Conservation (phyloP, 805 yeast genomes). For the Metschnikowia noctiluminum region DNA sequence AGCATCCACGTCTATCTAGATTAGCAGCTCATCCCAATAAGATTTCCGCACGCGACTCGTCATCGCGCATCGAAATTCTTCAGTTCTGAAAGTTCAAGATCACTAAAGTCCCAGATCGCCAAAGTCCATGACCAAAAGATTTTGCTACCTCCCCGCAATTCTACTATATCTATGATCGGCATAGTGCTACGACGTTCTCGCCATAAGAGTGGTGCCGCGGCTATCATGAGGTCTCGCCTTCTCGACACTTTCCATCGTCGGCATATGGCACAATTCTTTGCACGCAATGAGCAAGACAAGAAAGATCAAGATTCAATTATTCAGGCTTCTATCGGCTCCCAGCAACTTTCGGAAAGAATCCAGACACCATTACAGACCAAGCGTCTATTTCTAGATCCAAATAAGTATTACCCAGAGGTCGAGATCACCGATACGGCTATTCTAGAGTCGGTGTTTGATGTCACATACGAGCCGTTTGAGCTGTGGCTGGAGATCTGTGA, state of each 20-base stretch:
- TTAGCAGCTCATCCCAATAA: not conserved
- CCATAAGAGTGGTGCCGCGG: not conserved
- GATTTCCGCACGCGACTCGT: constrained; percentile 1
- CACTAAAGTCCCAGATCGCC: not conserved
- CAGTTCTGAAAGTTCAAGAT: not conserved
- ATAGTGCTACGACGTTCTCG: constrained; percentile 2
- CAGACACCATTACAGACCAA: not conserved
- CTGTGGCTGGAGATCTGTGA: constrained; percentile 14
- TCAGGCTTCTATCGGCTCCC: not conserved
- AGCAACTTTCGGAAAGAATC: not conserved
- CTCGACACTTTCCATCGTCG: not conserved
- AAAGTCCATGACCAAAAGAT: not conserved
- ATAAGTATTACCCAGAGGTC: constrained; percentile 14
- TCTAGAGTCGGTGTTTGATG: constrained; percentile 3
- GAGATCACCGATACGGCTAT: constrained; percentile 18
- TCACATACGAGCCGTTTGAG: constrained; percentile 9
- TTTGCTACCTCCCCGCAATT: not conserved
- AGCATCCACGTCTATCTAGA: no score
- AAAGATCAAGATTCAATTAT: not conserved
- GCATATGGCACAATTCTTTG: constrained; percentile 9
- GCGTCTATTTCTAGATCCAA: constrained; percentile 13
- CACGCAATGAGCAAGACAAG: constrained; percentile 5
- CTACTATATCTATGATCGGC: not conserved
- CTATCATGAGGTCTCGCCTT: not conserved
- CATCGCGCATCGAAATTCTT: constrained; percentile 2